Percentiles rank a stretch among this genome's conserved stretches.
phyloP scores from a whole-genome alignment of 345 rosid species.

The Raphanus sativus region DNA sequence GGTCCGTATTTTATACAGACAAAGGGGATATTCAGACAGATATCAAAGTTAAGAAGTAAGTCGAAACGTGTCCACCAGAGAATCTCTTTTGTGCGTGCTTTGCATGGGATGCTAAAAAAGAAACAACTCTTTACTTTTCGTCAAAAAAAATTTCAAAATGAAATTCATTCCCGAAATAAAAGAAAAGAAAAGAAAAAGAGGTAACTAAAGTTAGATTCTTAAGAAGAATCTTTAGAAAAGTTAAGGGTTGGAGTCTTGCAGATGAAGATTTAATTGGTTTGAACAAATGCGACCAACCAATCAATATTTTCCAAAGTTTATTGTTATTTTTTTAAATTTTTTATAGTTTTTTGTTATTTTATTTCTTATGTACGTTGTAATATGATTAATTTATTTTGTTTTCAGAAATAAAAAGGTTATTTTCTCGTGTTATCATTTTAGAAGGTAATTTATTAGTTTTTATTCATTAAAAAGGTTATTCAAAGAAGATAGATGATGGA shows the following conservation, averaged over 20 bases:
- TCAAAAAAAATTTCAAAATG: background rate
- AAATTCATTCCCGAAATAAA: slow-evolving; percentile 29
- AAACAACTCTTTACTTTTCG: slow-evolving; percentile 32
- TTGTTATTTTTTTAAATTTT: background rate
- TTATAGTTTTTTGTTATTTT: background rate
- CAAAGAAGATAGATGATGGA: background rate
- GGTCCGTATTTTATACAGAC: slow-evolving; percentile 37
- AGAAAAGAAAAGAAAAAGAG: slow-evolving; percentile 31
- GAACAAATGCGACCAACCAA: slow-evolving; percentile 35
- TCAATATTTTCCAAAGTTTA: background rate
- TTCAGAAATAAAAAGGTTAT: background rate
- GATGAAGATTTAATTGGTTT: slow-evolving; percentile 41
- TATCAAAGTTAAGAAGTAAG: slow-evolving; percentile 32
- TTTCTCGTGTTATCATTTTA: background rate
- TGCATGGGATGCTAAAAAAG: slow-evolving; percentile 43
- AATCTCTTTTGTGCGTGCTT: slow-evolving; percentile 41
- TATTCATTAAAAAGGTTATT: background rate
- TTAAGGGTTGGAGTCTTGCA: slow-evolving; percentile 46
- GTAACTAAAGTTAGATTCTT: slow-evolving; percentile 35
- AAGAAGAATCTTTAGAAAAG: slow-evolving; percentile 37
- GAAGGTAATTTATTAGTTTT: background rate
- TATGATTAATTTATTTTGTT: background rate
- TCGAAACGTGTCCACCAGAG: slow-evolving; percentile 42
- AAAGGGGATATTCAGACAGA: slow-evolving; percentile 44
- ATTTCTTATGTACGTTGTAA: background rate